phyloP scores from a whole-genome alignment of 2,329 filamentous ascomycete species.

The Hyphodiscus sp. region DNA sequence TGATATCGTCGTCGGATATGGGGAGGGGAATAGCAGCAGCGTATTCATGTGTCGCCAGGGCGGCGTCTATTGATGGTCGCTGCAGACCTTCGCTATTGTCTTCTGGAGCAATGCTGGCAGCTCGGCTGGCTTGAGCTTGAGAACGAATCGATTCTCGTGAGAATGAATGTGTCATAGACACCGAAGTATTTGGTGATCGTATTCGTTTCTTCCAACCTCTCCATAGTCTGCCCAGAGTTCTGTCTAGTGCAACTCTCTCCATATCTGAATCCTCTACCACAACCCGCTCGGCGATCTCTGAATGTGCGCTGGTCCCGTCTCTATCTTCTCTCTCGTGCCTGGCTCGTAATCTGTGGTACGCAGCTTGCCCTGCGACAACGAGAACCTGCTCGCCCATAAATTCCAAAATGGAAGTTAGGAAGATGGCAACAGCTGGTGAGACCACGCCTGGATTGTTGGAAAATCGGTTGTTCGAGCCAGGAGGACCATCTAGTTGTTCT shows the following conservation, averaged over 20 bases:
- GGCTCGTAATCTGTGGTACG: constrained; percentile 59
- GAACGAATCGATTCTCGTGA: constrained; percentile 41
- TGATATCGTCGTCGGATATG: constrained; percentile 58
- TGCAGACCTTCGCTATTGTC: constrained; percentile 26
- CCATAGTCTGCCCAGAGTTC: constrained; percentile 85
- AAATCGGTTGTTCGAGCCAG: constrained; percentile 49
- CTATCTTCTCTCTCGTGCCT: constrained; percentile 54
- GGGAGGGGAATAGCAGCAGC: constrained; percentile 64
- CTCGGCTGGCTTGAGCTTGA: constrained; percentile 25
- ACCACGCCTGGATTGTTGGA: constrained; percentile 56
- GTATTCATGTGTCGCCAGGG: constrained; percentile 22
- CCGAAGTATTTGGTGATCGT: constrained; percentile 47
- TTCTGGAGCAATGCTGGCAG: constrained; percentile 34
- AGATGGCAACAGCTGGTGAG: constrained; percentile 89
- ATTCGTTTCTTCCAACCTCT: constrained; percentile 89
- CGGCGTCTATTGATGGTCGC: constrained; percentile 16
- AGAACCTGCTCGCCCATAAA: constrained; percentile 89
- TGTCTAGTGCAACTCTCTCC: constrained; percentile 85
- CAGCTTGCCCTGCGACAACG: constrained; percentile 78
- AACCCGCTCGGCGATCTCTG: constrained; percentile 55
- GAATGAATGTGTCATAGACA: constrained; percentile 40
- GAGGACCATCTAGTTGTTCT: constrained; percentile 59
- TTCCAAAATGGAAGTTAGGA: constrained; percentile 89
- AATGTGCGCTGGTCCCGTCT: constrained; percentile 39
- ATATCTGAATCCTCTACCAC: constrained; percentile 88